Conservation (phyloP, 805 yeast genomes). For the Wickerhamiella vanderwaltii region DNA sequence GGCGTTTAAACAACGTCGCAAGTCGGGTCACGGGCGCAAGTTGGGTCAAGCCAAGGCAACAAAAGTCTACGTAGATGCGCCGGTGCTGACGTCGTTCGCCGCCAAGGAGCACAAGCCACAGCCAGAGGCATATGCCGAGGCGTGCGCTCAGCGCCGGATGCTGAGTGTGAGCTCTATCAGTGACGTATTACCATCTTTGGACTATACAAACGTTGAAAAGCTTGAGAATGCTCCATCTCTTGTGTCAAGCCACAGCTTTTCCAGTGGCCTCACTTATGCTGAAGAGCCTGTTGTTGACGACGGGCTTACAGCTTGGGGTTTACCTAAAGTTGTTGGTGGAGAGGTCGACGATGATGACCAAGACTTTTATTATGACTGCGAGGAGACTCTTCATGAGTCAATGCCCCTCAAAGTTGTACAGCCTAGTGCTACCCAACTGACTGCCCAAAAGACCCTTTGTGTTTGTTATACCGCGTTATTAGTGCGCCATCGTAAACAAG, state of each 20-base stretch:
- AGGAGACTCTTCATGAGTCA: conserved; percentile 2
- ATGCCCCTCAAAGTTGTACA: neutral
- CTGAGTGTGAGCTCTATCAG: conserved; percentile 1
- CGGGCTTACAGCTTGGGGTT: conserved; percentile 24
- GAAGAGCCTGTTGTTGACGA: conserved; percentile 20
- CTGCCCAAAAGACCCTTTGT: conserved; percentile 9
- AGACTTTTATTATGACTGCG: conserved; percentile 2
- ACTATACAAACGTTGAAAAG: conserved; percentile 3
- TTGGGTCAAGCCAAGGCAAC: conserved; percentile 8
- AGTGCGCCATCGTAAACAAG: neutral
- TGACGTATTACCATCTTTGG: conserved; percentile 10
- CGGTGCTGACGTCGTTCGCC: neutral
- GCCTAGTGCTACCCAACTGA: conserved; percentile 5
- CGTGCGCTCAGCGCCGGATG: neutral
- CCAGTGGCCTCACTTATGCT: conserved; percentile 12
- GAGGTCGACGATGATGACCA: conserved; percentile 10
- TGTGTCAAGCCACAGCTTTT: conserved; percentile 7
- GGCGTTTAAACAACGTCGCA: conserved; percentile 11
- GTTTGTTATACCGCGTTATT: conserved; percentile 13
- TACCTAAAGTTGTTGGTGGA: conserved; percentile 20
- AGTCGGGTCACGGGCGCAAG: conserved; percentile 10
- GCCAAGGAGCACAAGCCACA: neutral
- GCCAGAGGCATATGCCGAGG: neutral
- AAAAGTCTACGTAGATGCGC: conserved; percentile 2
- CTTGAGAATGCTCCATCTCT: conserved; percentile 1